phyloP scores from a whole-genome alignment of 306 rosid species.

The Begonia fuchsioides region DNA sequence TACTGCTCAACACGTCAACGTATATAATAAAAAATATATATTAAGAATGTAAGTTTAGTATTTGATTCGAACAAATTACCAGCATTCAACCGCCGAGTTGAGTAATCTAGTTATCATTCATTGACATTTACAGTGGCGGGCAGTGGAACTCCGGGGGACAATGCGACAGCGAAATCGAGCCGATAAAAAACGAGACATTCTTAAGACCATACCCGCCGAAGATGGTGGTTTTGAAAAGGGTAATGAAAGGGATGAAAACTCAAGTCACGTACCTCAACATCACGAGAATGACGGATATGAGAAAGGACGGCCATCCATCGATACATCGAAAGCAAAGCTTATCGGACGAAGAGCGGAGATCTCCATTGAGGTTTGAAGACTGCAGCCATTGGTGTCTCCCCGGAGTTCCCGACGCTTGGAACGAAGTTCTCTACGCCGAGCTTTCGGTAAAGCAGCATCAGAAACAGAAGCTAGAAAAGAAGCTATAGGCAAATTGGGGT shows the following conservation, averaged over 20 bases:
- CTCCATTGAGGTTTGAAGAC: slow-evolving; percentile 57
- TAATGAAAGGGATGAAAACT: slow-evolving; percentile 63
- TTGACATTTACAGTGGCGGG: slow-evolving; percentile 52
- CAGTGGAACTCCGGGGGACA: slow-evolving; percentile 96
- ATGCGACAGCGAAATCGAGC: slow-evolving; percentile 61
- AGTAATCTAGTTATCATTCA: too few species aligned
- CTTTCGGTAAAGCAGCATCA: slow-evolving; percentile 32
- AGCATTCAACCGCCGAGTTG: too few species aligned
- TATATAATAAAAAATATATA: too few species aligned
- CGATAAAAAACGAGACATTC: slow-evolving; percentile 59
- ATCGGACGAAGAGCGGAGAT: slow-evolving; percentile 38
- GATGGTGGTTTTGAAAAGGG: slow-evolving; percentile 64
- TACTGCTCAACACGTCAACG: too few species aligned
- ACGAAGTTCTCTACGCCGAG: slow-evolving; percentile 70
- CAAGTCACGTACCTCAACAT: slow-evolving; percentile 61
- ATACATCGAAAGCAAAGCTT: slow-evolving; percentile 56
- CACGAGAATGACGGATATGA: slow-evolving; percentile 78
- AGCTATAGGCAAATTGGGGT: slow-evolving; percentile 32
- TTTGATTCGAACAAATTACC: too few species aligned
- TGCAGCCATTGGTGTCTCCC: slow-evolving; percentile 99
- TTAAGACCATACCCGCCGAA: slow-evolving; percentile 56
- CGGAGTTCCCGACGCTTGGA: slow-evolving; percentile 88
- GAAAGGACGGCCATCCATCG: slow-evolving; percentile 97
- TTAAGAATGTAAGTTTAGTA: too few species aligned
- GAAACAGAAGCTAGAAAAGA: slow-evolving; percentile 26